Evolutionary conservation across 169 alveolate species (phyloP), one percentile per base, ranked within the genome.

Genomic region (Blepharisma undulans): DNA sequence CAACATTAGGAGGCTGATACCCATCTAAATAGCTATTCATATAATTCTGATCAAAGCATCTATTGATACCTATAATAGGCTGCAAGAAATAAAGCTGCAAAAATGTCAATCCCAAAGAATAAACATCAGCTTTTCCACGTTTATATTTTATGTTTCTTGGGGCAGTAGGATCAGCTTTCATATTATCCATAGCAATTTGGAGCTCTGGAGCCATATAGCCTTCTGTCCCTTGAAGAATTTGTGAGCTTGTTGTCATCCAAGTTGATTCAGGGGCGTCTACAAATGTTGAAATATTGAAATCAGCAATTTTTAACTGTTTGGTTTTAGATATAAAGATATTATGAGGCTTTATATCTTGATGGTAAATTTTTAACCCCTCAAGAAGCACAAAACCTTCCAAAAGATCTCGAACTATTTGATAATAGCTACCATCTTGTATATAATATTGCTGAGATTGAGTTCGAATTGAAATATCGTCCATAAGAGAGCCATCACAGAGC

Each of bases 91-190:
- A 72, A 16, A 92, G 86, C 32, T 88, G 85, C 74, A 92, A 33
- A 19, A 92, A 89, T 32, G 93, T 89, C 34, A 92, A 34, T 19
- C 95, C 95, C 21, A 92, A 66, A 12, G 95, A 92, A 92, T 61
- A 92, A 27, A 89, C 93, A 89, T 92, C 95, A 29, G 93, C 72
- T 89, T 92, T 92, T 74, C 66, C 92, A 16, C 91, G 85, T 60
- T 90, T 93, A 87, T 94, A 97, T 36, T 92, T 92, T 21, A 95
- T 95, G 8, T 84, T 74, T 25, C 66, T 48, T 48, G 66, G 66
- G 14, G 66, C 66, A 10, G 66, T 48, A 48, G 66, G 66, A 5
- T 48, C 12, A 18, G 0, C 0, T 48, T 48, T 48, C 66, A 48
- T 48, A 1, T 22, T 16, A 22, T 61, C 84, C 22, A 71, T 86